Evolutionary conservation across 129 eudicot genomes (phyloP).

Genomic region (Escallonia herrerae): DNA sequence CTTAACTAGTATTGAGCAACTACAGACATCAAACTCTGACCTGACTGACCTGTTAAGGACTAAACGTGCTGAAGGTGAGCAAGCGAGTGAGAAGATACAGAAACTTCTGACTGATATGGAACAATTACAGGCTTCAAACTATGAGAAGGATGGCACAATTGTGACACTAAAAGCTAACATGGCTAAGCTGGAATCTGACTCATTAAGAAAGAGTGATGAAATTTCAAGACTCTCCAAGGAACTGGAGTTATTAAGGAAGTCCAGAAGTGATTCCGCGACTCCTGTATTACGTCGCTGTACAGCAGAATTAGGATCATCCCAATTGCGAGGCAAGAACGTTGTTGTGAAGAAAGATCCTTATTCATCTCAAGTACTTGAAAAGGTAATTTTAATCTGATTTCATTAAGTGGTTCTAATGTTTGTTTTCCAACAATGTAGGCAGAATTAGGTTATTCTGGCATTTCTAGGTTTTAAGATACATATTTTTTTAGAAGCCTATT

Average conservation of each 20-base stretch:
- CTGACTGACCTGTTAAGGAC: conserved; percentile 18
- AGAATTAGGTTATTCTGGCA: not conserved
- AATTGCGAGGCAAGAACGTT: conserved; percentile 10
- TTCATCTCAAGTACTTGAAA: conserved; percentile 18
- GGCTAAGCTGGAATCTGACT: conserved; percentile 28
- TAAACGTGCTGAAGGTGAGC: conserved; percentile 24
- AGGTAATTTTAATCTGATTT: conserved; percentile 19
- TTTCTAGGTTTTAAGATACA: no score
- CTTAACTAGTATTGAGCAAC: conserved; percentile 24
- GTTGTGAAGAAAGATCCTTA: conserved; percentile 17
- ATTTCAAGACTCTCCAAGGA: conserved; percentile 26
- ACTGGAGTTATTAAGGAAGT: conserved; percentile 19
- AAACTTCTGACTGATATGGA: conserved; percentile 21
- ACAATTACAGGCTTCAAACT: conserved; percentile 34
- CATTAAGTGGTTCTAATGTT: not conserved
- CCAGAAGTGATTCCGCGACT: conserved; percentile 14
- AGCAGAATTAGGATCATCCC: conserved; percentile 1
- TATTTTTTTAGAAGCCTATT: no score
- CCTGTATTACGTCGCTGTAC: conserved; percentile 29
- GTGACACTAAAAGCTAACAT: conserved; percentile 14
- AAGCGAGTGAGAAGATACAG: conserved; percentile 32
- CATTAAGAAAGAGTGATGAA: conserved; percentile 25
- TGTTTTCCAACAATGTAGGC: not conserved
- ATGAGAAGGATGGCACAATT: conserved; percentile 22
- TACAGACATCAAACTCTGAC: conserved; percentile 25